Base-by-base conservation (phyloP, 345 rosid genomes). In the Psidium guajava region DNA sequence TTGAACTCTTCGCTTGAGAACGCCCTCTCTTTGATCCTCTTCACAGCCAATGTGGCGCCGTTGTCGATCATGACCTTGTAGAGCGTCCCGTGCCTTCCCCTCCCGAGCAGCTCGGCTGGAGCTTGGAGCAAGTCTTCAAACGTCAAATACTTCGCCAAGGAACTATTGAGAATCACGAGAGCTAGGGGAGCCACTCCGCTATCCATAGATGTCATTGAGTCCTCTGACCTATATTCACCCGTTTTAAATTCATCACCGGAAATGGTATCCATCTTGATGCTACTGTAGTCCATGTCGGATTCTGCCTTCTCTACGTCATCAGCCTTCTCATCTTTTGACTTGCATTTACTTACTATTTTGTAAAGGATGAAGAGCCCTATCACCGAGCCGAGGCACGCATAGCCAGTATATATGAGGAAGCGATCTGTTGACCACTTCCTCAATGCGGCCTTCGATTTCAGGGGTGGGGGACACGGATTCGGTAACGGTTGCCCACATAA, bases 41-140 rank as follows among this genome's bases (percentile, higher is more conserved):
- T 87, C 83, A 87, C 89, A 21, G 77, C 83, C 47, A 87, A 40
- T 57, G 57, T 53, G 42, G 56, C 14, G 25, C 77, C 84, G 9
- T 82, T 44, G 11, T 54, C 81, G 14, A 85, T n/a, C 75, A 55
- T 50, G 58, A 87, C 85, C 87, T 87, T 87, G 81, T 85, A 87
- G 27, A 87, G 87, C 16, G 85, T 82, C 61, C 89, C 89, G 6
- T 40, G 64, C 50, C 28, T 85, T 52, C 89, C 85, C 27, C 85
- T 82, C 77, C 87, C 85, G 1, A 85, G 87, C 75, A 85, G 40
- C 56, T 85, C 69, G 0, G 87, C 83, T 3, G 87, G 89, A 85
- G 73, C 82, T 82, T 64, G 6, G 14, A 85, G 85, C 28, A 82
- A 83, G 53, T 85, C 89, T 47, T 87, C 86, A 56, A 87, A 87